Conservation (phyloP, 192 early-diverging fungal genomes). For the Backusella macrospora region DNA sequence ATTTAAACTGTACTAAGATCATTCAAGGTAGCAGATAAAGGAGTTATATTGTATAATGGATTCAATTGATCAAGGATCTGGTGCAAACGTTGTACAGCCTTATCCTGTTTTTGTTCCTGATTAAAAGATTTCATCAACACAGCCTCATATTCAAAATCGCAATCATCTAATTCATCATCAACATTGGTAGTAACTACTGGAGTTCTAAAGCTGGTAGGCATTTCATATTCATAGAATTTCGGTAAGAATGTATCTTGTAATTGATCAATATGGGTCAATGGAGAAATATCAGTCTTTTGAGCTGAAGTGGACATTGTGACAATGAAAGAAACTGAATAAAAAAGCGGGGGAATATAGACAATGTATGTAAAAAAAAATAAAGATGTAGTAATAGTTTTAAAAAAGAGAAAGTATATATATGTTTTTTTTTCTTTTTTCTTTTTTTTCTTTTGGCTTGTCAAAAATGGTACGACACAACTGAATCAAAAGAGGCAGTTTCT, state of each 20-base stretch:
- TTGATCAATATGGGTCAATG: background rate
- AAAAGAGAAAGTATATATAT: background rate
- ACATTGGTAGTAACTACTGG: background rate
- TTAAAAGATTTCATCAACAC: background rate
- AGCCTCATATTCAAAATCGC: constrained; percentile 1
- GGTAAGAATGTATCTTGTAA: background rate
- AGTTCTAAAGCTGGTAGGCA: background rate
- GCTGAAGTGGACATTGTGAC: background rate
- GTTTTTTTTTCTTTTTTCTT: background rate
- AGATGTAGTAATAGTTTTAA: background rate
- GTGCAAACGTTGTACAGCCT: background rate
- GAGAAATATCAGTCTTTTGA: background rate
- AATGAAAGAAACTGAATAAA: background rate
- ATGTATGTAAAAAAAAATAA: background rate
- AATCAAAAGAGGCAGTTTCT: background rate
- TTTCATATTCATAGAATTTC: background rate
- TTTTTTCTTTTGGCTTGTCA: background rate
- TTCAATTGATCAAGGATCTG: constrained; percentile 6
- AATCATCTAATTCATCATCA: background rate
- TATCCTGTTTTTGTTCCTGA: background rate
- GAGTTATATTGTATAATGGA: background rate
- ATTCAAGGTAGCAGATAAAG: background rate
- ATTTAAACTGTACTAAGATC: background rate
- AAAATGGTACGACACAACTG: background rate
- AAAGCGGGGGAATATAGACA: background rate